Evolutionary conservation across 2,329 filamentous ascomycete genomes (phyloP), one percentile per base, ranked within the genome.

Genomic region (Pseudopithomyces chartarum): DNA sequence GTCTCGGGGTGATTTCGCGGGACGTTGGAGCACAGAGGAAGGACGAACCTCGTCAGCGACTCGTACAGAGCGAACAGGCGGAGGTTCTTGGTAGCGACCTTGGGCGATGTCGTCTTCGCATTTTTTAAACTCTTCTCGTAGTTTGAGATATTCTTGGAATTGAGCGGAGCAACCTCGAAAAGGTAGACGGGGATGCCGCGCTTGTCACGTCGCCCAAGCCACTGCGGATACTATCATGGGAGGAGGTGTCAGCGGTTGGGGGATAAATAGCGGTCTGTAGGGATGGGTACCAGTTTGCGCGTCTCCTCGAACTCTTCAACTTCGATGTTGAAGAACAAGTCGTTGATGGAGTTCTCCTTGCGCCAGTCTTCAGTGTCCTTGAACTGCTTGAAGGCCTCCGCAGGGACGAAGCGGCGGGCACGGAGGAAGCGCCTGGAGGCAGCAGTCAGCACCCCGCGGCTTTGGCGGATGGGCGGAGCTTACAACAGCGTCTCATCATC

Each of bases 11-110:
- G 80, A 7, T 88, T 86, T 67, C 93, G 85, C 67, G 91, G 85
- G 59, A 96, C 84, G 67, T 90, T 85, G 38, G 91, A 91, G 79
- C 90, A 93, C 43, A 97, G 79, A 2, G 94, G 93, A 79, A 96
- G 87, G 62, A 89, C 88, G 76, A 97, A 97, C 65, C 90, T 85
- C 34, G 90, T 92, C 55, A 97, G 83, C 77, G 95, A 95, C 79
- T 98, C 94, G 80, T 98, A 98, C 15, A 97, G 83, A 1, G 93
- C 92, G 73, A 97, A 97, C 5, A 98, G 84, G 22, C 92, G 90
- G 51, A 97, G 82, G 70, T 97, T 85, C 70, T 91, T 91, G 23
- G 89, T 81, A 0, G 90, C 85, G 1, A 85, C 89, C 67, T 88
- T 89, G 62, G 85, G 84, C 60, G 88, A 85, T 6, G 84, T 70